A percentile compares a stretch with the other conserved stretches of the same genome.
Evolutionary conservation across 1,284 basidiomycete species (phyloP).

Genomic region (Cerioporus squamosus): DNA sequence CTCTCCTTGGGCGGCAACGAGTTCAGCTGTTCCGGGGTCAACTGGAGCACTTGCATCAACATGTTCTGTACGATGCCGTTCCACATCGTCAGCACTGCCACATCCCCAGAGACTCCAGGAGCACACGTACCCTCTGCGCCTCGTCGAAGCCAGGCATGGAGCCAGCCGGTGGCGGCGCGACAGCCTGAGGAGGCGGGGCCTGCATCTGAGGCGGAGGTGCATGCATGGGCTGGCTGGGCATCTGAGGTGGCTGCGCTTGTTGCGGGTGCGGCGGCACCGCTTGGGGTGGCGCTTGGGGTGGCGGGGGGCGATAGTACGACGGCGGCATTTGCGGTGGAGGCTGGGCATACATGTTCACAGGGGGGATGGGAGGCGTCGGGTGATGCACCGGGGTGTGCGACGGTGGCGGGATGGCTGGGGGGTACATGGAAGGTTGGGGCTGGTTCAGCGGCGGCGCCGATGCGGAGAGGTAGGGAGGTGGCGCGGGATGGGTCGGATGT

Average conservation of each 20-base stretch:
- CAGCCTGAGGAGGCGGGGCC: conserved; percentile 4
- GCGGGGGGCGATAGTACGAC: conserved; percentile 47
- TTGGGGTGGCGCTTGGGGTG: conserved; percentile 23
- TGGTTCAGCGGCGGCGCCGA: conserved; percentile 32
- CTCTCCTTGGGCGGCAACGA: conserved; percentile 83
- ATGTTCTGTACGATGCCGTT: conserved; percentile 56
- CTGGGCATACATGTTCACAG: conserved; percentile 30
- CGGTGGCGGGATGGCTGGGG: conserved; percentile 14
- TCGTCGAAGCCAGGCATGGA: conserved; percentile 34
- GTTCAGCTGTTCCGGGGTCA: conserved; percentile 89
- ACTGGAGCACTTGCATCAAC: conserved; percentile 84
- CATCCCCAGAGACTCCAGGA: conserved; percentile 32
- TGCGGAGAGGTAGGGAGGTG: conserved; percentile 40
- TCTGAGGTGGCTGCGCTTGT: conserved; percentile 31
- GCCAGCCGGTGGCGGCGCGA: not conserved
- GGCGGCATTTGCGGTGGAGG: conserved; percentile 43
- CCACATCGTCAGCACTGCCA: conserved; percentile 5
- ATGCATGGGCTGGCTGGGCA: conserved; percentile 27
- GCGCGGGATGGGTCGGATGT: conserved; percentile 29
- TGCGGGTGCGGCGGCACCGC: conserved; percentile 29
- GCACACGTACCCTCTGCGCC: conserved; percentile 20
- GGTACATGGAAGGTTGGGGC: conserved; percentile 18
- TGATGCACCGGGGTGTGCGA: conserved; percentile 34
- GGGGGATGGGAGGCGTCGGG: conserved; percentile 31
- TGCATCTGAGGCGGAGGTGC: conserved; percentile 7